Evolutionary conservation across 768 basidiomycete species (phyloP), one percentile per base, ranked within the genome.

Genomic region (Cystobasidium ongulense): DNA sequence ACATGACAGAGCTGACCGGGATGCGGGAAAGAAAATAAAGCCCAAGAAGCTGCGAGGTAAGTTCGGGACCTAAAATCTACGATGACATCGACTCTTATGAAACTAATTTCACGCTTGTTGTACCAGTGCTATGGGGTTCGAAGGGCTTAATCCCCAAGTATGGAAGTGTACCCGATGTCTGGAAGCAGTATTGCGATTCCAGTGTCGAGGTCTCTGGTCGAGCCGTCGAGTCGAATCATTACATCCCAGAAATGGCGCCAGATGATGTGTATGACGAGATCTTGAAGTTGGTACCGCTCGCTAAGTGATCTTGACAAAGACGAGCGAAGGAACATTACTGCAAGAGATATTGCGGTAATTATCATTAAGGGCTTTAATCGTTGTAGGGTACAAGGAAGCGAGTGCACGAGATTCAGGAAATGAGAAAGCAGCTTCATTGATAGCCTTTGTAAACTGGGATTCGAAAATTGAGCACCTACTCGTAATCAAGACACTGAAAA

Each of bases 1-100:
- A 0, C 79, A 80, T 53, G 81, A 81, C 64, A 63, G 75, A 2
- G 75, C 63, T 15, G 78, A 80, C 52, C 75, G 63, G 0, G 39
- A 63, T 15, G 35, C 53, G 0, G 78, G 78, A 1, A 57, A 74
- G 11, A 73, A 73, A 66, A 23, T 73, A 10, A 8, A 43, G 7
- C 53, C 38, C 21, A 23, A 33, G 31, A 41, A 29, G 25, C 29
- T 35, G 29, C 11, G 57, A 59, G 33, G 57, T 59, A 54, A n/a
- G 10, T 8, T 41, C 18, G 39, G 18, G 39, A n/a, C n/a, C 53
- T 23, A 54, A 8, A 54, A 23, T 54, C n/a, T 41, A 41, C 53
- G n/a, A 29, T 10, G n/a, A 29, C 8, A n/a, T 23, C 21, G 29
- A 10, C 8, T 8, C 53, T 23, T 7, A n/a, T 54, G 21, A 54